Evolutionary conservation across 805 yeast species (phyloP).

Genomic region (Allodekkera sacchari): DNA sequence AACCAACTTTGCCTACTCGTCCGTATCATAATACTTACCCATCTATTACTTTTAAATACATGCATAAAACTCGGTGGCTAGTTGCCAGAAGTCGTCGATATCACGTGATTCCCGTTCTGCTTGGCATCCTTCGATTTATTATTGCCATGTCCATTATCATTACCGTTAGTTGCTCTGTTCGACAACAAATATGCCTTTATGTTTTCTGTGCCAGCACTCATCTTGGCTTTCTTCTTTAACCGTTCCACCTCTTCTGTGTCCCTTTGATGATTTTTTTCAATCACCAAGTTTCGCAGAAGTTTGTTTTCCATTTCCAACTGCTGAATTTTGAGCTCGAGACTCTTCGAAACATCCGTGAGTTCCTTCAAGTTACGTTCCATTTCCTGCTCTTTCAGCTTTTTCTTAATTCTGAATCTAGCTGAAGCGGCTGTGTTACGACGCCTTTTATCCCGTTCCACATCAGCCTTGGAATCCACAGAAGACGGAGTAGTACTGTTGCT

Average conservation of each 20-base stretch:
- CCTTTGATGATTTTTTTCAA: constrained; percentile 62
- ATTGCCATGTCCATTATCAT: no score
- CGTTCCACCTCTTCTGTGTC: constrained; percentile 45
- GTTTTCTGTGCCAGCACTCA: constrained; percentile 16
- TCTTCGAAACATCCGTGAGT: constrained; percentile 56
- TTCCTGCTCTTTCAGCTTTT: constrained; percentile 86
- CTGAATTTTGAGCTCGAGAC: constrained; percentile 65
- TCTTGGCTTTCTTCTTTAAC: constrained; percentile 38
- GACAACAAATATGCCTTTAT: no score
- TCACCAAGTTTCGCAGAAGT: constrained; percentile 72
- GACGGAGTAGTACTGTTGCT: constrained; percentile 1
- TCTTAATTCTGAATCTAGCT: constrained; percentile 87
- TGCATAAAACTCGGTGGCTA: no score
- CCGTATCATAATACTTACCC: no score
- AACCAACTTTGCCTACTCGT: no score
- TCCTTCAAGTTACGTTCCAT: constrained; percentile 73
- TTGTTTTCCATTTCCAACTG: constrained; percentile 91
- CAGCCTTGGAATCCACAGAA: constrained; percentile 1
- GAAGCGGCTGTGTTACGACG: constrained; percentile 89
- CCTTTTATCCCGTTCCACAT: constrained; percentile 57
- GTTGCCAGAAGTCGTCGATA: no score
- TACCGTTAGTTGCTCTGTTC: no score
- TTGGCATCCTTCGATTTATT: no score
- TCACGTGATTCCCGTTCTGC: no score
- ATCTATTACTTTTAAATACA: no score